Base-by-base conservation (phyloP, 208 protist genomes). In the Naegleria fowleri region DNA sequence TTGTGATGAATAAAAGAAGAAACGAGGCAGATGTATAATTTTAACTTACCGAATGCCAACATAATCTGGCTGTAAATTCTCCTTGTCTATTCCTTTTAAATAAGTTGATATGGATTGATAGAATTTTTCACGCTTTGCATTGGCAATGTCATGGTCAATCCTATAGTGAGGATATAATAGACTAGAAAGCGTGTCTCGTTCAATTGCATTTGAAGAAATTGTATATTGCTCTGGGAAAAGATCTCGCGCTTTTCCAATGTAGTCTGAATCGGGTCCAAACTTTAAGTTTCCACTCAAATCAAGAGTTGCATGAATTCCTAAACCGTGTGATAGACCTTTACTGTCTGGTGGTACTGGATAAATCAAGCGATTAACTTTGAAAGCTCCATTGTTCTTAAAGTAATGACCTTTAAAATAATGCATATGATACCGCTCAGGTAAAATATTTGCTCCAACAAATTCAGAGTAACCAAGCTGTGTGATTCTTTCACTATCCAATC, bases 301-400 rank as follows among this genome's bases (percentile, higher is more conserved):
- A 33, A 87, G 36, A 7, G 83, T 87, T 41, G 83, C 29, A 87
- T 87, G 83, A 87, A n/a, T 51, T 29, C 83, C 83, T 48, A 87
- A 39, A n/a, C 83, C 83, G 5, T 51, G 15, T 22, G 29, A 19
- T 36, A 87, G 19, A 29, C 41, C 41, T 48, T 41, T 41, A n/a
- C 33, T 38, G 22, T 67, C 55, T 4, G 55, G 55, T 5, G 83
- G 83, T 1, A 87, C 83, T 52, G 83, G 83, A 51, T 87, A 87
- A 16, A 87, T 87, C 29, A 87, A n/a, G 19, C 22, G 9, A 51
- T 87, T 51, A 48, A 48, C 43, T 48, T 48, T 48, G 43, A 48
- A 48, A 9, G 43, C 7, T 7, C 43, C 7, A 48, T 48, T 48
- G 43, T 48, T 48, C 13, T 41, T 52, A n/a, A 87, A 87, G 33